These are phyloP conservation scores for Neurospora discreta DNA, from an alignment of 495 filamentous ascomycete species.

Conservation along the genomic window DNA sequence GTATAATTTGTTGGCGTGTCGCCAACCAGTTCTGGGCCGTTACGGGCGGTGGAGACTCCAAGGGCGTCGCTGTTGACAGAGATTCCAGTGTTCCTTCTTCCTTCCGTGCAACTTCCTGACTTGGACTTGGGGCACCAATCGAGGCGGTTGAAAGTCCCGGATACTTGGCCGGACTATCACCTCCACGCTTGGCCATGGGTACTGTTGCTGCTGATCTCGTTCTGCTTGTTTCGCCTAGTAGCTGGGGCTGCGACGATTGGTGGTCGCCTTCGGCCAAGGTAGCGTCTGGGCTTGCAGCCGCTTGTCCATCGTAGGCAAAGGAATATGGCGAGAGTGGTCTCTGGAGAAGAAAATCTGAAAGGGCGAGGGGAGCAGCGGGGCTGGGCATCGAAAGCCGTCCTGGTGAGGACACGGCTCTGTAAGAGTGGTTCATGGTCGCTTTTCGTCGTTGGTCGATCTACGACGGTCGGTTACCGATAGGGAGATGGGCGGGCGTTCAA, in stretches of 20 bases:
- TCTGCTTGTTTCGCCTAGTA: not conserved
- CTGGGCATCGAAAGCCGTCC: constrained; percentile 7
- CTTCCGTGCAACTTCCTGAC: not conserved
- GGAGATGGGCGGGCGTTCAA: not conserved
- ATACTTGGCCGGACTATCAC: not conserved
- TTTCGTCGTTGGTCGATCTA: not conserved
- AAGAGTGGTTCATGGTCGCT: constrained; percentile 14
- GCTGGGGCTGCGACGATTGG: not conserved
- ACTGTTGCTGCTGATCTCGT: not conserved
- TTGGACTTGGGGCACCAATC: not conserved
- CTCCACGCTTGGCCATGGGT: not conserved
- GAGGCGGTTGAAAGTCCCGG: not conserved
- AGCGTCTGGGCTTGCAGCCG: not conserved
- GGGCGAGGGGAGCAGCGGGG: constrained; percentile 12
- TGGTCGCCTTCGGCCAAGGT: constrained; percentile 2
- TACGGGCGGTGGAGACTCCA: not conserved
- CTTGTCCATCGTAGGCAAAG: constrained; percentile 8
- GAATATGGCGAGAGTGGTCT: constrained; percentile 9
- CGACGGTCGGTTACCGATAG: not conserved
- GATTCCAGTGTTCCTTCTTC: not conserved
- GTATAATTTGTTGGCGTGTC: constrained; percentile 16
- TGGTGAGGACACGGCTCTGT: constrained; percentile 4
- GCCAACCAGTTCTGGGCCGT: constrained; percentile 14
- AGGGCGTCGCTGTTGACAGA: not conserved
- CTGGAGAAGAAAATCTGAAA: constrained; percentile 17